Conservation (phyloP, 257 asterid species). For the Solanum lycopersicoides region DNA sequence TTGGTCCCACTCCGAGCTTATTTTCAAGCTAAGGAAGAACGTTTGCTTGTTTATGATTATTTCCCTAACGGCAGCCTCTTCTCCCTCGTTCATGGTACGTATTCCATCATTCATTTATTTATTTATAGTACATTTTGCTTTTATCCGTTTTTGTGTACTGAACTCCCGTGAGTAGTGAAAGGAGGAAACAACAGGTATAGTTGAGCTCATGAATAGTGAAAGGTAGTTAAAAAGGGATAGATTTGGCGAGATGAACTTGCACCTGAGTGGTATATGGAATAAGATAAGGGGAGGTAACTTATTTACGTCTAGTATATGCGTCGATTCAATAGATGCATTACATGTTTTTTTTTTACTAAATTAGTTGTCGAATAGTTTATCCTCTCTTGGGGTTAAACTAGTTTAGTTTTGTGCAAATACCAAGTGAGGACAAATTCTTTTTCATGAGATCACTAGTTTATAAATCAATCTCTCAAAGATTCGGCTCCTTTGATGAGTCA, state of each 20-base stretch:
- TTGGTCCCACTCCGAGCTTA: slow-evolving; percentile 89
- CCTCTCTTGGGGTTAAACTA: not conserved
- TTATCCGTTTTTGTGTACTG: not conserved
- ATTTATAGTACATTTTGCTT: not conserved
- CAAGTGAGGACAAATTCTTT: not conserved
- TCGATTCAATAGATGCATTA: not conserved
- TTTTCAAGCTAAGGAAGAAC: slow-evolving; percentile 93
- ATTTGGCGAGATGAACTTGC: not conserved
- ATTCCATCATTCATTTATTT: not conserved
- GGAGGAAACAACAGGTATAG: not conserved
- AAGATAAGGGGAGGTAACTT: not conserved
- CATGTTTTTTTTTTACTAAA: not conserved
- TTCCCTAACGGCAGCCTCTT: slow-evolving; percentile 97
- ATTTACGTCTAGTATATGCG: not conserved
- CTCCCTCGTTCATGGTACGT: slow-evolving; percentile 80
- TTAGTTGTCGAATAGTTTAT: not conserved
- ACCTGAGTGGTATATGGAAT: not conserved
- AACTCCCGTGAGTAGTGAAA: not conserved
- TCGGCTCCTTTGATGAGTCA: not conserved
- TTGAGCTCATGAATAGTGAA: not conserved
- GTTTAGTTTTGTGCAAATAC: not conserved
- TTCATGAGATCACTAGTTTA: not conserved
- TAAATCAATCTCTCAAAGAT: not conserved
- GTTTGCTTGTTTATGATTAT: slow-evolving; percentile 82
- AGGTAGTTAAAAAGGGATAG: not conserved